Evolutionary conservation across 2,329 filamentous ascomycete species (phyloP).

Genomic region (Fusarium verrucosum): DNA sequence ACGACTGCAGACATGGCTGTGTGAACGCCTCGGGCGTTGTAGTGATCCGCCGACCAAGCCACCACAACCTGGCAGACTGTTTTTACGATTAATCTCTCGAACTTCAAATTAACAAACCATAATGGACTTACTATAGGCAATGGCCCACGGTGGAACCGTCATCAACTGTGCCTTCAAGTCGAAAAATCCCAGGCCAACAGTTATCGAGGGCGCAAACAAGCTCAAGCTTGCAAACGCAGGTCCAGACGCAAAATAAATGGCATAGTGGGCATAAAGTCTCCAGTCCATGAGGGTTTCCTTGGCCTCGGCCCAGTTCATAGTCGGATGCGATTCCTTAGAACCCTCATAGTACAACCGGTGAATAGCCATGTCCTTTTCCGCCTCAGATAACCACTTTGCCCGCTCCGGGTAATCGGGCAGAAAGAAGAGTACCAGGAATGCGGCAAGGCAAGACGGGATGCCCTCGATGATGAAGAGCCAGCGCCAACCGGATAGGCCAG

Average conservation of each 20-base stretch:
- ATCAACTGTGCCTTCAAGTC: constrained; percentile 70
- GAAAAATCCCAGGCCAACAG: constrained; percentile 60
- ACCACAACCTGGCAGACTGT: constrained; percentile 53
- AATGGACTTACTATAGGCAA: constrained; percentile 60
- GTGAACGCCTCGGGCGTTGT: constrained; percentile 62
- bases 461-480: constrained; percentile 73
- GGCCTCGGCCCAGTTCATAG: constrained; percentile 73
- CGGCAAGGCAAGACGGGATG: constrained; percentile 70
- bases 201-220: constrained; percentile 70
- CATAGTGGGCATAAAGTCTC: constrained; percentile 73
- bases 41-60: constrained; percentile 70
- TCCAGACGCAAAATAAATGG: constrained; percentile 62
- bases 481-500: constrained; percentile 73
- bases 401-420: constrained; percentile 74
- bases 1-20: constrained; percentile 55
- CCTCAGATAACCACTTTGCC: constrained; percentile 67
- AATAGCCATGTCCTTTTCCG: constrained; percentile 66
- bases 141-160: constrained; percentile 72
- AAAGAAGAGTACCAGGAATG: constrained; percentile 70
- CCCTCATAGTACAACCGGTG: constrained; percentile 57
- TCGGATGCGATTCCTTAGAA: constrained; percentile 66
- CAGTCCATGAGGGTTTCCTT: constrained; percentile 73
- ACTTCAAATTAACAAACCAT: not conserved
- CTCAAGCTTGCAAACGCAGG: constrained; percentile 68
- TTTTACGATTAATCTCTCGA: constrained; percentile 1